Percentiles rank a stretch among this genome's conserved stretches.
Conservation (phyloP, 2,329 filamentous ascomycete species). For the Trichophyton mentagrophytes region DNA sequence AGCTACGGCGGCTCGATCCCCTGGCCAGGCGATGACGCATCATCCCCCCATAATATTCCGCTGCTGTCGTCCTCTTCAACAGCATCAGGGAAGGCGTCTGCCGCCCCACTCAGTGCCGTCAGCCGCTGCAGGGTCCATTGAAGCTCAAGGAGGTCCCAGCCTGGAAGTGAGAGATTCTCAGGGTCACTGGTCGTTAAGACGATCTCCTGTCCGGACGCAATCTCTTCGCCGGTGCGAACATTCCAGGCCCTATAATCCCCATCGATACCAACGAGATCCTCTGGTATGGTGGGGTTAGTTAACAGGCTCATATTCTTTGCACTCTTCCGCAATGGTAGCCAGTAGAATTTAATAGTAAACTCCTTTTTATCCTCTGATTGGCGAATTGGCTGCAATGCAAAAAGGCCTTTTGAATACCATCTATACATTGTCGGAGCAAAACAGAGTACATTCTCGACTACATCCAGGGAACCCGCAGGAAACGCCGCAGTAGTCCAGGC, state of each 20-base stretch:
- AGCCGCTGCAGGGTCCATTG: slow-evolving; percentile 6
- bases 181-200: slow-evolving; percentile 4
- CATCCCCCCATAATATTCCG: not conserved
- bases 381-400: no score
- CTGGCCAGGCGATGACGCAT: not conserved
- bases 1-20: not conserved
- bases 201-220: not conserved
- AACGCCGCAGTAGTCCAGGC: no score
- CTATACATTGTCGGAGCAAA: no score
- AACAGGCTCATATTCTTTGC: no score
- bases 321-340: no score
- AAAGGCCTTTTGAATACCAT: no score
- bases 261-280: not conserved
- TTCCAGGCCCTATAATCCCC: not conserved
- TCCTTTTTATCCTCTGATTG: no score
- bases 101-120: not conserved
- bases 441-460: no score
- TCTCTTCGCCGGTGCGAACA: not conserved
- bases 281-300: not conserved
- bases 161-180: not conserved
- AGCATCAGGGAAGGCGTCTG: not conserved
- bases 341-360: no score
- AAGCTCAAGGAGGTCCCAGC: not conserved
- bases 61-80: not conserved
- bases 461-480: no score